Evolutionary conservation across 164 flowering plant species (phyloP).

Genomic region (Vitis amurensis): DNA sequence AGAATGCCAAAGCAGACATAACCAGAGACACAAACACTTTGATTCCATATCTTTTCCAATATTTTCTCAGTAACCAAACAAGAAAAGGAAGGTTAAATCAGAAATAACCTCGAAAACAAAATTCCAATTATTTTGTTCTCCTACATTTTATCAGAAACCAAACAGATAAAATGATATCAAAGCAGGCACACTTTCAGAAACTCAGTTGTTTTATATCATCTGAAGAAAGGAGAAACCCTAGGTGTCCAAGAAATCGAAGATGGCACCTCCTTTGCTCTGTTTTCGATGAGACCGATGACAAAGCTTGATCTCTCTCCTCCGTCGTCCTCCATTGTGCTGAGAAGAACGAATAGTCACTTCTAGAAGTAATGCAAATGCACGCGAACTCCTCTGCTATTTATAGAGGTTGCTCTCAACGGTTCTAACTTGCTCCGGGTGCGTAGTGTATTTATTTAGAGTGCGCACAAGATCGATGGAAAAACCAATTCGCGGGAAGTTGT

Average conservation of each 20-base stretch:
- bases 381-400: background rate
- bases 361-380: background rate
- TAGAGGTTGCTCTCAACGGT: background rate
- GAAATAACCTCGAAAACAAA: background rate
- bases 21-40: background rate
- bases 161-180: background rate
- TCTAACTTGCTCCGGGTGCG: background rate
- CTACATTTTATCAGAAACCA: slow-evolving; percentile 11
- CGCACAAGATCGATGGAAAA: background rate
- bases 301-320: slow-evolving; percentile 79
- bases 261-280: slow-evolving; percentile 86
- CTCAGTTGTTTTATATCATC: too few relatives aligned
- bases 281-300: slow-evolving; percentile 80
- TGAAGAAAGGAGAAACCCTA: background rate
- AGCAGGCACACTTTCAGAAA: background rate
- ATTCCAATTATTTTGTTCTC: background rate
- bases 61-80: background rate
- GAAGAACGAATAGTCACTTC: background rate
- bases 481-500: too few relatives aligned
- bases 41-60: background rate
- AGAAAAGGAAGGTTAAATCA: too few relatives aligned
- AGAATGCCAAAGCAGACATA: background rate
- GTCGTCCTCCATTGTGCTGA: slow-evolving; percentile 65
- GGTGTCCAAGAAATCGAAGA: background rate
- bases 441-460: background rate